Percentiles rank a stretch among this genome's conserved stretches.
phyloP scores from a whole-genome alignment of 805 yeast genomes.

The Metschnikowia corniflorae region DNA sequence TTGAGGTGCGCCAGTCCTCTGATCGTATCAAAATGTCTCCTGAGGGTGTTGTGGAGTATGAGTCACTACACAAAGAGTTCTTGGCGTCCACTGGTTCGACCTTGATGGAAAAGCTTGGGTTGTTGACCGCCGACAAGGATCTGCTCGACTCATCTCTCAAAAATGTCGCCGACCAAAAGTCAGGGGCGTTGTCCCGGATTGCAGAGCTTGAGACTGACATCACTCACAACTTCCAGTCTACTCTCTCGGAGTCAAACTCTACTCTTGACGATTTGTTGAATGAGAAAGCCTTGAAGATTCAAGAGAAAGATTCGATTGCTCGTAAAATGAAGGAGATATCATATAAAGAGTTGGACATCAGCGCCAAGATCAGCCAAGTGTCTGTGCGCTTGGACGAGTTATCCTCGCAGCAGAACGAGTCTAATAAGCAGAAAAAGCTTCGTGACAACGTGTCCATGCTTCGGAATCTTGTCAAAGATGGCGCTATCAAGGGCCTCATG shows the following conservation, averaged over 20 bases:
- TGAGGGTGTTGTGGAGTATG: slow-evolving; percentile 56
- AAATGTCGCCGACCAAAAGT: slow-evolving; percentile 29
- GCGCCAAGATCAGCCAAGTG: slow-evolving; percentile 57
- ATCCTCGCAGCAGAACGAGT: slow-evolving; percentile 72
- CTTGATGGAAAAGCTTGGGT: slow-evolving; percentile 46
- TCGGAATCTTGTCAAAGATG: slow-evolving; percentile 65
- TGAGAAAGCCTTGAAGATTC: slow-evolving; percentile 24
- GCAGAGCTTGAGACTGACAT: slow-evolving; percentile 35
- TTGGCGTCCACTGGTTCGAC: slow-evolving; percentile 55
- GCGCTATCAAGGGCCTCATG: slow-evolving; percentile 77
- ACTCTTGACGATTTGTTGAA: slow-evolving; percentile 32
- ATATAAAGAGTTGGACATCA: slow-evolving; percentile 56
- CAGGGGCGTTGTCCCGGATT: slow-evolving; percentile 37
- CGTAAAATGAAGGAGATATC: slow-evolving; percentile 34
- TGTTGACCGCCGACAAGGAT: slow-evolving; percentile 42
- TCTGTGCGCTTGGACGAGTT: slow-evolving; percentile 64
- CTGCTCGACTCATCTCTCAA: slow-evolving; percentile 31
- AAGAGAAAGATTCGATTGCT: slow-evolving; percentile 26
- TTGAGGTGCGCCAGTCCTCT: slow-evolving; percentile 18
- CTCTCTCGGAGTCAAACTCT: slow-evolving; percentile 24
- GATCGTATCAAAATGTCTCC: slow-evolving; percentile 35
- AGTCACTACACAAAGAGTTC: slow-evolving; percentile 51
- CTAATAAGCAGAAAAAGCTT: slow-evolving; percentile 62
- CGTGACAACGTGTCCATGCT: slow-evolving; percentile 71
- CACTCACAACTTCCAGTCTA: slow-evolving; percentile 36